Conservation (phyloP, 2,329 filamentous ascomycete genomes). For the Gnomoniopsis sp. region DNA sequence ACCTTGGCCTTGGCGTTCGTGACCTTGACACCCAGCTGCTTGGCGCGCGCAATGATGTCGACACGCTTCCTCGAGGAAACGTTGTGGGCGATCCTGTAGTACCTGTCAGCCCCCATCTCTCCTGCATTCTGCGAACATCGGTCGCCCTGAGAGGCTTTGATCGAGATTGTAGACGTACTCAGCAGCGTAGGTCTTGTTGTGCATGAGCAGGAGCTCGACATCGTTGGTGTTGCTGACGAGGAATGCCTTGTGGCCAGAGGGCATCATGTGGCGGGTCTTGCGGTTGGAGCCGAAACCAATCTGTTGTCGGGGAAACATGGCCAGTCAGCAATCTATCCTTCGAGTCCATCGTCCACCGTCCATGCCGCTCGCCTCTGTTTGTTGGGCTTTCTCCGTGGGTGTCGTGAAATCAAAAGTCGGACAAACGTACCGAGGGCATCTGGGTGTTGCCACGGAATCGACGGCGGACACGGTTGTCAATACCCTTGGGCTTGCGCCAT, state of each 20-base stretch:
- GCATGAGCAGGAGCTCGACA: constrained; percentile 97
- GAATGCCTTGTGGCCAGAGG: constrained; percentile 99
- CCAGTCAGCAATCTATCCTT: background rate
- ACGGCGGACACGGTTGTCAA: constrained; percentile 96
- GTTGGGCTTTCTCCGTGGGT: background rate
- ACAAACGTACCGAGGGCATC: constrained; percentile 90
- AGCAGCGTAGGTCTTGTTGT: constrained; percentile 98
- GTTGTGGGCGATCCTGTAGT: constrained; percentile 84
- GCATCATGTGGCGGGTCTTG: constrained; percentile 99
- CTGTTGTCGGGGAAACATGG: constrained; percentile 44
- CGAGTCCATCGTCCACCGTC: background rate
- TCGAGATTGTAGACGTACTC: constrained; percentile 66
- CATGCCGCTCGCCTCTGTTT: background rate
- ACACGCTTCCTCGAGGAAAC: constrained; percentile 98
- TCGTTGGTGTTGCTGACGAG: constrained; percentile 96
- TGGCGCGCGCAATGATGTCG: constrained; percentile 94
- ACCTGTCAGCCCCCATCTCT: constrained; percentile 11
- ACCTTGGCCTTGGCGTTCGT: constrained; percentile 99
- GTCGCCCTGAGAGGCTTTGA: background rate
- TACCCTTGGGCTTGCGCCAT: constrained; percentile 99
- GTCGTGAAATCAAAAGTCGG: background rate
- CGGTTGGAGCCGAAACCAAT: constrained; percentile 99
- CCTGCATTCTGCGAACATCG: background rate
- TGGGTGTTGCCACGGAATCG: constrained; percentile 93
- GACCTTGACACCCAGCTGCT: constrained; percentile 99